Percentiles rank a stretch among this genome's conserved stretches.
These are phyloP conservation scores for Colletotrichum costaricense DNA, from an alignment of 2,329 filamentous ascomycete species.

Conservation along the genomic window DNA sequence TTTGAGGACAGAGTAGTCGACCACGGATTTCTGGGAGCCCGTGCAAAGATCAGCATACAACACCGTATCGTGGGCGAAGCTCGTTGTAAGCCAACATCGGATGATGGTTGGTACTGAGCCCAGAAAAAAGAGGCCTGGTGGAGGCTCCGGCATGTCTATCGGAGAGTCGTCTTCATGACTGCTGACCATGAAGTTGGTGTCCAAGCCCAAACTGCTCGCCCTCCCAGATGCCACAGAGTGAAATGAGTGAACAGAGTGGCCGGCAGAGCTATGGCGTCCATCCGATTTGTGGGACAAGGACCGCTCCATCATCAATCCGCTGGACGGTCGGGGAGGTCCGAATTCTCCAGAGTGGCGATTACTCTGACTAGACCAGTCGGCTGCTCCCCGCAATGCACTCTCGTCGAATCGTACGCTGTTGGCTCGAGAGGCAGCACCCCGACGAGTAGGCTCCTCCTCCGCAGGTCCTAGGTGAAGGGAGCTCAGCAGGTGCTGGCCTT, in stretches of 20 bases:
- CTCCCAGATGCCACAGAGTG: conserved; percentile 82
- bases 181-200: conserved; percentile 73
- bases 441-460: conserved; percentile 86
- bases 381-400: conserved; percentile 88
- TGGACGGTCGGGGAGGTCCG: conserved; percentile 79
- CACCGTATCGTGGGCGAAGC: conserved; percentile 89
- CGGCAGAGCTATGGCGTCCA: conserved; percentile 92
- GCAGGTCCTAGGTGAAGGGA: conserved; percentile 83
- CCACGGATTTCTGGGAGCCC: conserved; percentile 87
- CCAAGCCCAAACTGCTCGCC: conserved; percentile 88
- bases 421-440: conserved; percentile 89
- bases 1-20: conserved; percentile 80
- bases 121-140: conserved; percentile 85
- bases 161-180: conserved; percentile 75
- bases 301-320: conserved; percentile 90
- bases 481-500: conserved; percentile 81
- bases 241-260: conserved; percentile 70
- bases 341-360: conserved; percentile 88
- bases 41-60: conserved; percentile 94
- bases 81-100: conserved; percentile 91
- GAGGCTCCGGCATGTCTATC: conserved; percentile 77
- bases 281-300: conserved; percentile 96
- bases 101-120: conserved; percentile 94
- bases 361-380: conserved; percentile 81
- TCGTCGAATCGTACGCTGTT: conserved; percentile 99